Conservation (phyloP, 2,329 filamentous ascomycete species). For the Magnaporthiopsis incrustans region DNA sequence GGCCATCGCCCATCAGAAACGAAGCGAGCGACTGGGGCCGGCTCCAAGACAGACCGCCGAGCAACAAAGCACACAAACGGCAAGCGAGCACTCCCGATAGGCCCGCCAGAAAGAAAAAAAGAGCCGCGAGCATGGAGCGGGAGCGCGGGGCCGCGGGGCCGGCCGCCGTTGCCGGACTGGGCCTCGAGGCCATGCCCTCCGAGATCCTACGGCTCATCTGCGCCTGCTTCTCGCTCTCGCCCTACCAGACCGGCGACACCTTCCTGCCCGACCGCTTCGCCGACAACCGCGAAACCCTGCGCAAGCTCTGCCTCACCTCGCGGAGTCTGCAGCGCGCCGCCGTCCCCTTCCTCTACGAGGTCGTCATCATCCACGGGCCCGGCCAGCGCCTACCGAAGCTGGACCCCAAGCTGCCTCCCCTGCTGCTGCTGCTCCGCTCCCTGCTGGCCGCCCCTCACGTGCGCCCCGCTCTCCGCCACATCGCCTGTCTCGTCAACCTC, state of each 20-base stretch:
- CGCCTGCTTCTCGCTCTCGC: conserved; percentile 4
- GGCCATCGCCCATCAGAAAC: neutral
- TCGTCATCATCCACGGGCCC: conserved; percentile 4
- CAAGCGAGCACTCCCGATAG: neutral
- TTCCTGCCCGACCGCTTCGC: neutral
- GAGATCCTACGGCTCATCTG: conserved; percentile 5
- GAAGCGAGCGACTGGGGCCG: neutral
- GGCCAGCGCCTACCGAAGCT: neutral
- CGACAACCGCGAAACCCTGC: conserved; percentile 1
- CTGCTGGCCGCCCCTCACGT: conserved; percentile 3
- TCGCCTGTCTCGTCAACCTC: conserved; percentile 7
- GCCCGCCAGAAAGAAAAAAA: neutral
- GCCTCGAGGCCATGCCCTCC: conserved; percentile 5
- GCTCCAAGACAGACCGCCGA: neutral
- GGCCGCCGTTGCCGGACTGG: neutral
- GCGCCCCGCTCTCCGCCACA: conserved; percentile 5
- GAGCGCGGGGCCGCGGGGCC: conserved; percentile 2
- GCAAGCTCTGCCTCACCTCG: conserved; percentile 3
- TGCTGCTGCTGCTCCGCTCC: conserved; percentile 3
- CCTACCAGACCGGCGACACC: conserved; percentile 2
- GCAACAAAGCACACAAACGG: neutral
- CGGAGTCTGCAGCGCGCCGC: conserved; percentile 4
- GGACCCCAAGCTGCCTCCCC: conserved; percentile 3
- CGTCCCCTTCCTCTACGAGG: conserved; percentile 4
- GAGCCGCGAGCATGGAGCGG: neutral